A percentile compares a stretch with the other conserved stretches of the same genome.
Evolutionary conservation across 148 eudicot genomes (phyloP).

Genomic region (Mesembryanthemum crystallinum): DNA sequence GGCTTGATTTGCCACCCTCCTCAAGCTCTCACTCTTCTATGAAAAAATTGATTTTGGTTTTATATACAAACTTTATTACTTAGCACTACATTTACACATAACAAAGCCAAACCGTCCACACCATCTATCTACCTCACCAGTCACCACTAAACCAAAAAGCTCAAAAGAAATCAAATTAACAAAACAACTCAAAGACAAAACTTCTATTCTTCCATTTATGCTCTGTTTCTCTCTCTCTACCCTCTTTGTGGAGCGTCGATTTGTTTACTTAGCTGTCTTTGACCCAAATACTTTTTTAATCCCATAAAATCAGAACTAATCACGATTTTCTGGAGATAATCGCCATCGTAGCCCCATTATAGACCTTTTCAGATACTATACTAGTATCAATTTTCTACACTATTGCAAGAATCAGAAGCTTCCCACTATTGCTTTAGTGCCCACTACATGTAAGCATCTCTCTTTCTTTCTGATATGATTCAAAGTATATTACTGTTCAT

Average conservation of each 20-base stretch:
- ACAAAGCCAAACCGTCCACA: background rate
- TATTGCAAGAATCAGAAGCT: slow-evolving; percentile 16
- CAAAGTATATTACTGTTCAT: slow-evolving; percentile 1
- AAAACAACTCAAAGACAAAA: slow-evolving; percentile 4
- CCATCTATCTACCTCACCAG: slow-evolving; percentile 3
- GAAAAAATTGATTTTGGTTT: too few relatives aligned
- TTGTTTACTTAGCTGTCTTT: slow-evolving; percentile 11
- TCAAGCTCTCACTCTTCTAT: too few relatives aligned
- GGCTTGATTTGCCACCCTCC: too few relatives aligned
- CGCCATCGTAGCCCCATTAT: background rate
- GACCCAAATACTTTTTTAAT: background rate
- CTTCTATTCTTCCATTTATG: background rate
- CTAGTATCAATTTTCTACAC: background rate
- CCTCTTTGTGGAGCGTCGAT: background rate
- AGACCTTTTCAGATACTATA: background rate
- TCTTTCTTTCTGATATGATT: background rate
- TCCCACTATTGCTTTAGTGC: slow-evolving; percentile 3
- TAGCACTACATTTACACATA: background rate
- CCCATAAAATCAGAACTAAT: background rate
- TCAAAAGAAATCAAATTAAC: background rate
- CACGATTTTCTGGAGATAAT: slow-evolving; percentile 18
- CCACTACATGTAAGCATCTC: slow-evolving; percentile 31
- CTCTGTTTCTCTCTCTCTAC: background rate
- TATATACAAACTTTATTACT: too few relatives aligned
- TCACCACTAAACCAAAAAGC: background rate